Evolutionary conservation across 2,329 filamentous ascomycete species (phyloP).

Genomic region (Myotisia sp.): DNA sequence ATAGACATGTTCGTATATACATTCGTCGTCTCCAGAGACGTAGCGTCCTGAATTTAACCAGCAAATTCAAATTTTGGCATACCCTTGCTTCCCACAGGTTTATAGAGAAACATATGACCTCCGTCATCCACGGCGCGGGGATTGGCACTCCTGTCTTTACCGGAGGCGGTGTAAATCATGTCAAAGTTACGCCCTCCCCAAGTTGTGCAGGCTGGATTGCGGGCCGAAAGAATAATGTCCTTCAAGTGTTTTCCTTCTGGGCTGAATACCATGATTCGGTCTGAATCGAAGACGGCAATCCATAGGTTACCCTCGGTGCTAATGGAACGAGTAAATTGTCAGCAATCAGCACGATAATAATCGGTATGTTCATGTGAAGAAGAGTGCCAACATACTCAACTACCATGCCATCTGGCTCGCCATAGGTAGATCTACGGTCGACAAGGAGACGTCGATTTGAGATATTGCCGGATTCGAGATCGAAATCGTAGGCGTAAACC

Average conservation of each 20-base stretch:
- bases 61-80: conserved; percentile 24
- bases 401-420: conserved; percentile 28
- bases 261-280: conserved; percentile 23
- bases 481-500: conserved; percentile 64
- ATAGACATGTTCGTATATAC: no score
- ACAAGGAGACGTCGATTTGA: conserved; percentile 61
- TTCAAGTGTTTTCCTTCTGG: conserved; percentile 22
- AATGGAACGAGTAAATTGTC: conserved; percentile 1
- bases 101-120: conserved; percentile 24
- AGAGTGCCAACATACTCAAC: conserved; percentile 20
- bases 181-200: conserved; percentile 25
- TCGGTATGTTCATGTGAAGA: no score
- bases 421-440: conserved; percentile 17
- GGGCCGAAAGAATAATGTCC: conserved; percentile 21
- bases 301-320: conserved; percentile 25
- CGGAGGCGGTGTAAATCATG: conserved; percentile 22
- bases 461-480: conserved; percentile 45
- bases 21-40: no score
- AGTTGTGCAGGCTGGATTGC: conserved; percentile 24
- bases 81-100: conserved; percentile 16
- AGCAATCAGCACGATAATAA: no score
- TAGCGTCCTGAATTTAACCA: conserved; percentile 13
- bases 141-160: conserved; percentile 17
- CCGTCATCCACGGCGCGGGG: conserved; percentile 20
- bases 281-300: conserved; percentile 24